Evolutionary conservation across 2,329 filamentous ascomycete genomes (phyloP).

Genomic region (Aureobasidium pullulans): DNA sequence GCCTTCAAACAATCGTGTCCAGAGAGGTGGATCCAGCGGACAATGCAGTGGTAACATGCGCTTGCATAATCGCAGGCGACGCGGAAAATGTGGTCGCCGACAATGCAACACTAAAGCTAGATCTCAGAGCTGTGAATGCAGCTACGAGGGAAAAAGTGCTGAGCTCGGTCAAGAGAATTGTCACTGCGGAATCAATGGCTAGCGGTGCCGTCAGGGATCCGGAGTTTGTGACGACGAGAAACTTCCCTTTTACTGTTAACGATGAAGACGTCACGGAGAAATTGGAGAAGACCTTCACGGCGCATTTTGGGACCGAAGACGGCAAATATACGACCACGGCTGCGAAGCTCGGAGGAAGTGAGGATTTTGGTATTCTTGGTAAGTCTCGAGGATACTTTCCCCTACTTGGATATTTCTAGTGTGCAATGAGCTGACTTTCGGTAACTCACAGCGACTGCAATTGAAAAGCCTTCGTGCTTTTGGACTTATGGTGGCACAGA

Average conservation of each 20-base stretch:
- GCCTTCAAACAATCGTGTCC: slow-evolving; percentile 53
- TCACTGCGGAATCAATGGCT: slow-evolving; percentile 49
- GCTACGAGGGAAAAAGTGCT: slow-evolving; percentile 43
- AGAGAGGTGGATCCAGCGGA: slow-evolving; percentile 49
- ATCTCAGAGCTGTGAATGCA: slow-evolving; percentile 44
- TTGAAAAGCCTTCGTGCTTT: slow-evolving; percentile 44
- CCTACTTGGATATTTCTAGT: background rate
- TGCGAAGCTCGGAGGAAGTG: slow-evolving; percentile 40
- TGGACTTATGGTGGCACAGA: slow-evolving; percentile 51
- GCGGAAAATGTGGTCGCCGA: slow-evolving; percentile 55
- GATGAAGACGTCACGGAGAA: slow-evolving; percentile 37
- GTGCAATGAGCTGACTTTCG: background rate
- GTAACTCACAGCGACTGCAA: slow-evolving; percentile 30
- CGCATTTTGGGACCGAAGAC: slow-evolving; percentile 36
- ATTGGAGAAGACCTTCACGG: slow-evolving; percentile 38
- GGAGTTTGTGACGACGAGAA: slow-evolving; percentile 32
- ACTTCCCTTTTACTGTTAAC: slow-evolving; percentile 47
- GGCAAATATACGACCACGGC: slow-evolving; percentile 32
- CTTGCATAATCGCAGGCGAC: slow-evolving; percentile 51
- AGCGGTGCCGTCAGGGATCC: slow-evolving; percentile 39
- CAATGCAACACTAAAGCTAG: slow-evolving; percentile 46
- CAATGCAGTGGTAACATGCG: slow-evolving; percentile 52
- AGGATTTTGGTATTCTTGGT: slow-evolving; percentile 53
- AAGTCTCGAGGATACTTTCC: slow-evolving; percentile 18
- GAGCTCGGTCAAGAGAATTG: slow-evolving; percentile 43